A percentile compares a stretch with the other conserved stretches of the same genome.
phyloP scores from a whole-genome alignment of 2,329 filamentous ascomycete species.

The Hymenoscyphus salicellus region DNA sequence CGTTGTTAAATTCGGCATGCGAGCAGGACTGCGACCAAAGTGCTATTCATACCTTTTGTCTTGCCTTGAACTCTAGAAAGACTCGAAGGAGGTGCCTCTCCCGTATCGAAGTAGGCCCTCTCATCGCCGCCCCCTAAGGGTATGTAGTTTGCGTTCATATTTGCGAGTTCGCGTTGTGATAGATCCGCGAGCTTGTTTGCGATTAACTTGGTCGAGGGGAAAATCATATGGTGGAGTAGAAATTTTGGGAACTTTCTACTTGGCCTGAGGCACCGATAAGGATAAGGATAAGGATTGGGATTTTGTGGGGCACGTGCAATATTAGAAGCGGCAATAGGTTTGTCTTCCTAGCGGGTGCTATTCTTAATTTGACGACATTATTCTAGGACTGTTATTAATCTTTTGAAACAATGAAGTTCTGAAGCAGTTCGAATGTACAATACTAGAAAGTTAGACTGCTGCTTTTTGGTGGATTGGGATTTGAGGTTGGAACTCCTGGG shows the following conservation, averaged over 20 bases:
- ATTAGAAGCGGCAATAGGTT: too few species aligned
- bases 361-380: too few species aligned
- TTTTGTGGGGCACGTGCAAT: too few species aligned
- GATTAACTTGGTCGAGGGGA: not conserved
- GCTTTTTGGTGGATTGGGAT: not conserved
- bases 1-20: not conserved
- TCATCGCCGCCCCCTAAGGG: slow-evolving; percentile 11
- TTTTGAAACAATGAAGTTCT: too few species aligned
- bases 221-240: slow-evolving; percentile 1
- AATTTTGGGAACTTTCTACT: slow-evolving; percentile 8
- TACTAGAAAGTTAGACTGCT: too few species aligned
- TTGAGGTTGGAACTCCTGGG: too few species aligned
- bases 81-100: not conserved
- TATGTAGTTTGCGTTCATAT: slow-evolving; percentile 19
- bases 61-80: not conserved
- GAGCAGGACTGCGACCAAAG: not conserved
- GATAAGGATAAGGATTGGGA: slow-evolving; percentile 12
- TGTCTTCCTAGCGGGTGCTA: too few species aligned
- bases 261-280: slow-evolving; percentile 5
- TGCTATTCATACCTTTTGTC: not conserved
- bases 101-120: slow-evolving; percentile 3
- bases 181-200: not conserved
- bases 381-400: too few species aligned
- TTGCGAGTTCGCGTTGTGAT: not conserved
- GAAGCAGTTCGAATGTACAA: too few species aligned